phyloP scores from a whole-genome alignment of 2,329 filamentous ascomycete genomes.

The Trichoderma sp. region DNA sequence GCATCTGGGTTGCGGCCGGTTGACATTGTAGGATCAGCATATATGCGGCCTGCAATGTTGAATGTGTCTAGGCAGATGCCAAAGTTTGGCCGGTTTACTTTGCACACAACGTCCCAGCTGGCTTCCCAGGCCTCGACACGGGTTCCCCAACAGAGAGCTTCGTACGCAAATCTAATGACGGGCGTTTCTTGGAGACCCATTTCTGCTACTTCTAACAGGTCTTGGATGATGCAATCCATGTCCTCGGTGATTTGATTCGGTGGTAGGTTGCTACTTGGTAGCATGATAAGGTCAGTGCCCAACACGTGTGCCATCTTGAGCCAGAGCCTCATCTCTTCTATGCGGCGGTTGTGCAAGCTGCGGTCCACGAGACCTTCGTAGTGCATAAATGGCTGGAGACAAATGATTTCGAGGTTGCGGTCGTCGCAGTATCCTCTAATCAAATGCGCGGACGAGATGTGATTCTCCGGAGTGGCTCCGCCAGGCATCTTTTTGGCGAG shows the following conservation, averaged over 20 bases:
- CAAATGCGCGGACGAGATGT: constrained; percentile 55
- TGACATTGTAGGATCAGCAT: constrained; percentile 59
- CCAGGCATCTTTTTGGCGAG: constrained; percentile 48
- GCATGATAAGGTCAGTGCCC: constrained; percentile 67
- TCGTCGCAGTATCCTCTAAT: constrained; percentile 56
- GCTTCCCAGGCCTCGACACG: constrained; percentile 68
- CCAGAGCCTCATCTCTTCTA: constrained; percentile 67
- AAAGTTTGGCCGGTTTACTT: constrained; percentile 67
- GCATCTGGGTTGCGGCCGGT: constrained; percentile 53
- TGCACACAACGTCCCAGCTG: constrained; percentile 64
- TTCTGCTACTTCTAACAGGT: constrained; percentile 64
- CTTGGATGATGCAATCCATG: constrained; percentile 54
- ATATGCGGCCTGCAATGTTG: constrained; percentile 70
- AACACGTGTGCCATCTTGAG: constrained; percentile 62
- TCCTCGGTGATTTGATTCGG: constrained; percentile 43
- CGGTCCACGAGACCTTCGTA: constrained; percentile 71
- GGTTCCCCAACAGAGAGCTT: constrained; percentile 70
- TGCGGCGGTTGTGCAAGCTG: constrained; percentile 51
- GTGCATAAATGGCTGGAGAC: constrained; percentile 73
- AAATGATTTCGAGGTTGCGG: constrained; percentile 55
- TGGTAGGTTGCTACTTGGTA: constrained; percentile 68
- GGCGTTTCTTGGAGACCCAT: constrained; percentile 57
- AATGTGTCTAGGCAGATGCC: constrained; percentile 76
- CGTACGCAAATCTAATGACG: constrained; percentile 66
- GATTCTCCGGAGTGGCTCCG: constrained; percentile 38